phyloP scores from a whole-genome alignment of 352 stramenopile genomes.

The Nothophytophthora sp. region DNA sequence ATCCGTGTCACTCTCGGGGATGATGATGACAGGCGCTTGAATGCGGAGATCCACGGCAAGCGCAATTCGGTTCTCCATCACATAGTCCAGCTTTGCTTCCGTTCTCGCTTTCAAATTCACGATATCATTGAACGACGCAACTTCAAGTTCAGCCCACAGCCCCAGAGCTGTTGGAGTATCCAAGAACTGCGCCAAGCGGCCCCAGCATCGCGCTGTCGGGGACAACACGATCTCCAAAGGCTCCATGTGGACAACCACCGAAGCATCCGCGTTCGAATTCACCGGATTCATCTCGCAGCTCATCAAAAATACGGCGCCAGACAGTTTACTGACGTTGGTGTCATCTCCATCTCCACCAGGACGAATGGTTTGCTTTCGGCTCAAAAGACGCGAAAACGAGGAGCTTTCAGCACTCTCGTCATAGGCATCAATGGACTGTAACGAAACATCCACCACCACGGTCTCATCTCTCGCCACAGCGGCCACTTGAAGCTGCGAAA shows the following conservation, averaged over 20 bases:
- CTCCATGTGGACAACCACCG: slow-evolving; percentile 83
- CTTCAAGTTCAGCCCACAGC: slow-evolving; percentile 86
- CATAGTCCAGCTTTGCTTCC: slow-evolving; percentile 88
- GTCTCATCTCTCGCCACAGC: slow-evolving; percentile 67
- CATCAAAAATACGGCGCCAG: slow-evolving; percentile 78
- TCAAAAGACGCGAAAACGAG: slow-evolving; percentile 79
- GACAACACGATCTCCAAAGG: slow-evolving; percentile 87
- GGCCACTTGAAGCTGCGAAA: slow-evolving; percentile 77
- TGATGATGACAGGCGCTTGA: slow-evolving; percentile 86
- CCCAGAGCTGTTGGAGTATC: slow-evolving; percentile 78
- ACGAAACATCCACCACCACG: slow-evolving; percentile 80
- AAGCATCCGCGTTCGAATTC: slow-evolving; percentile 66
- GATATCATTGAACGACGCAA: slow-evolving; percentile 89
- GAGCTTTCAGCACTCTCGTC: slow-evolving; percentile 88
- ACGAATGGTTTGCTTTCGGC: slow-evolving; percentile 56
- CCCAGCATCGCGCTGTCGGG: slow-evolving; percentile 84
- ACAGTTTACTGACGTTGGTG: slow-evolving; percentile 63
- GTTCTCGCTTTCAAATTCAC: slow-evolving; percentile 89
- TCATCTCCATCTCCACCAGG: slow-evolving; percentile 49
- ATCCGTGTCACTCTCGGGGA: slow-evolving; percentile 81
- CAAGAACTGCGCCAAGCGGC: slow-evolving; percentile 67
- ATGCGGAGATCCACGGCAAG: slow-evolving; percentile 80
- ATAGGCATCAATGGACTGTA: slow-evolving; percentile 86
- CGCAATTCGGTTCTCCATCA: slow-evolving; percentile 86
- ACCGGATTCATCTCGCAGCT: slow-evolving; percentile 82